phyloP scores from a whole-genome alignment of 2,329 filamentous ascomycete genomes.

The Aureobasidium uvarum region DNA sequence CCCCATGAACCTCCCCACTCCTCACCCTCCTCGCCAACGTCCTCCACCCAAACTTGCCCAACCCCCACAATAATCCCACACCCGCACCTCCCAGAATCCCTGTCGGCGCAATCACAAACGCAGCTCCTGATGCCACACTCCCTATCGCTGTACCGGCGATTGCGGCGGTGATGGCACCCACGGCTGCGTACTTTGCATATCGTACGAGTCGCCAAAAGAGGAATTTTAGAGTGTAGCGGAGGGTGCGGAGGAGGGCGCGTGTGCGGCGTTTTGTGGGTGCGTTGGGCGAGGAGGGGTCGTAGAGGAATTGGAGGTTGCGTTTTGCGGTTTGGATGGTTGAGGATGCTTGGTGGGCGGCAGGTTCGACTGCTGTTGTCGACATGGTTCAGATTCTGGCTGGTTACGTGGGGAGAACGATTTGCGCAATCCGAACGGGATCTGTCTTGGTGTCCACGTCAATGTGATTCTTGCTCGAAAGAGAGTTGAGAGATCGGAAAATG shows the following conservation, averaged over 20 bases:
- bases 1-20: slow-evolving; percentile 36
- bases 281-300: slow-evolving; percentile 37
- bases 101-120: slow-evolving; percentile 45
- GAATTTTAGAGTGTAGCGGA: slow-evolving; percentile 44
- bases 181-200: slow-evolving; percentile 47
- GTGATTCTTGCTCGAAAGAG: background rate
- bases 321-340: slow-evolving; percentile 32
- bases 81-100: slow-evolving; percentile 42
- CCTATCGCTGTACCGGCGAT: slow-evolving; percentile 42
- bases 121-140: slow-evolving; percentile 41
- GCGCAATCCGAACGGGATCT: no score
- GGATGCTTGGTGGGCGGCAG: background rate
- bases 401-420: no score
- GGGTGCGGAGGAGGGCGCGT: slow-evolving; percentile 41
- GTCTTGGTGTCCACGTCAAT: no score
- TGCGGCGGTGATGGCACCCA: slow-evolving; percentile 43
- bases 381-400: no score
- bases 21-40: slow-evolving; percentile 44
- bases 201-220: slow-evolving; percentile 45
- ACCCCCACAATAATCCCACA: slow-evolving; percentile 42
- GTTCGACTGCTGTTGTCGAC: slow-evolving; percentile 9
- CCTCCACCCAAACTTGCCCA: slow-evolving; percentile 34
- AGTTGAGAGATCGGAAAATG: background rate
- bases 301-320: slow-evolving; percentile 39
- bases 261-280: slow-evolving; percentile 41